Evolutionary conservation across 805 yeast genomes (phyloP), one percentile per base, ranked within the genome.

Genomic region (Nakazawaea anatomiae): DNA sequence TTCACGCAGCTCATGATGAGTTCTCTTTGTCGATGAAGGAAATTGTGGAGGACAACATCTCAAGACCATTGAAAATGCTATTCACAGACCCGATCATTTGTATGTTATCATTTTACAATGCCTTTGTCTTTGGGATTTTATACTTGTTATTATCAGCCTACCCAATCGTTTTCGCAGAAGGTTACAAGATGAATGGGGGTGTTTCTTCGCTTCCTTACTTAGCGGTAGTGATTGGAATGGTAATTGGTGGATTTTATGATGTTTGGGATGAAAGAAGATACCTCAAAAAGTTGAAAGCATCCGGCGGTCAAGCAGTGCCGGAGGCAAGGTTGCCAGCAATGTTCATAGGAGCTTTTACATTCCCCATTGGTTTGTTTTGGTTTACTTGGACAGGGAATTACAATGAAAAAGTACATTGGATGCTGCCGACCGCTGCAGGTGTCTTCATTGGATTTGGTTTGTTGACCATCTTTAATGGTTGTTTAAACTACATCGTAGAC

Each of bases 321-420:
- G 96, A 90, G 66, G 85, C 82, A 34, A 80, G 96, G 66, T 72
- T 90, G 52, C 80, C 82, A n/a, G 82, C 90, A 31, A 80, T 89
- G 85, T 77, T 88, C 68, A 66, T 76, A 39, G 91, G 95, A 29
- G 82, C 84, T 27, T 56, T 87, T 48, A 61, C 77, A 7, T 88
- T 90, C 71, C 85, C 95, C 28, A 72, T 80, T 48, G 96, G 96
- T 46, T 71, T 90, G 55, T 75, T 90, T 60, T 87, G 96, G 96
- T 74, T 90, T 65, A 80, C 88, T 50, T 90, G 96, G 96, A 73
- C 92, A 8, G 96, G 96, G 62, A 77, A 80, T 56, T 90, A 83
- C 66, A 83, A 79, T 47, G 66, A 83, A 32, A 67, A 67, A 39
- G 80, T 88, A 36, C 96, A 85, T 63, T 90, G 92, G 91, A 83